Base-by-base conservation (phyloP, 371 early-diverging fungal genomes). In the Batrachochytrium dendrobatidis region DNA sequence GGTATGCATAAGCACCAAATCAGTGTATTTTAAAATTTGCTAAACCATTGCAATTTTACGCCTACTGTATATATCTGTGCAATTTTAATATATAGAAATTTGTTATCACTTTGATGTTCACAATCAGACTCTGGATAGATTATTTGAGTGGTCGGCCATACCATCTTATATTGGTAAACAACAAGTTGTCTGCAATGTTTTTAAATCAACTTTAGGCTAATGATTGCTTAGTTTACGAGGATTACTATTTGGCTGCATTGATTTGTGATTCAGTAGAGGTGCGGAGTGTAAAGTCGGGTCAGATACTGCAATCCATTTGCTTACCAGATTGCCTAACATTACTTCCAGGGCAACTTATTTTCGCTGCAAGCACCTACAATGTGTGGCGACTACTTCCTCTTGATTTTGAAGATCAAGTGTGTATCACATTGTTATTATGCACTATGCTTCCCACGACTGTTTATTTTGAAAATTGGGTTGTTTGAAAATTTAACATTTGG, bases 331-430 rank as follows among this genome's bases (percentile, higher is more conserved):
- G 83, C 8, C 69, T 76, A 22, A 45, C 45, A 0, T 51, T 73
- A 58, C 25, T 53, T 18, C 81, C 35, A 79, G 85, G 66, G 83
- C 89, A 56, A 80, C 85, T 87, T 8, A 81, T 92, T 25, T 88
- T 87, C 65, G 84, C 91, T 22, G 83, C 92, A 4, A 92, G 88
- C 51, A 58, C 66, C 7, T 79, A 77, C 22, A 86, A 86, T 33
- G 83, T 93, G 2, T 94, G 92, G 89, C 82, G 93, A 26, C 78
- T 94, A 7, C 79, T 91, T 12, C 91, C 92, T 0, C 75, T 82
- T 46, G 91, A 90, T 60, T 91, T 93, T 56, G 87, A 90, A 18
- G 86, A 89, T 31, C 95, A 94, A 76, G 91, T 89, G 64, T 57
- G 31, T 53, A 34, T 22, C n/a, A n/a, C n/a, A n/a, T n/a, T n/a